phyloP scores from a whole-genome alignment of 768 basidiomycete species.

The Leccinum uliginosum region DNA sequence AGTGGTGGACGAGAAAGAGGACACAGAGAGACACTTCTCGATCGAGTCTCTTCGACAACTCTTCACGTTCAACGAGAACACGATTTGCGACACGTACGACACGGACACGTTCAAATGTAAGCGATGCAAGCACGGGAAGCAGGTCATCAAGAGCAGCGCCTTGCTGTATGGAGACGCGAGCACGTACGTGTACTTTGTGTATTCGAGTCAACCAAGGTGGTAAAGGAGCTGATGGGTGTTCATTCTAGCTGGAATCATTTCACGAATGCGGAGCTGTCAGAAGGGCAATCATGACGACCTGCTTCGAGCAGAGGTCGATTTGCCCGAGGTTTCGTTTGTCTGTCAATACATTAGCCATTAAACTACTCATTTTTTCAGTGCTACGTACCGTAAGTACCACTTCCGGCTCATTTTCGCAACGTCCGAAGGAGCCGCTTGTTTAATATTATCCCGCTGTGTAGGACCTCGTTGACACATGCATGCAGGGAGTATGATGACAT shows the following conservation, averaged over 20 bases:
- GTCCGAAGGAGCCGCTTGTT: too few relatives aligned
- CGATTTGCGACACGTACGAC: constrained; percentile 91
- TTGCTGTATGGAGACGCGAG: constrained; percentile 96
- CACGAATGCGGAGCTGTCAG: constrained; percentile 80
- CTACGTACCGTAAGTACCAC: too few relatives aligned
- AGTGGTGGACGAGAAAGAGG: constrained; percentile 97
- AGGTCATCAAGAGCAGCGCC: constrained; percentile 76
- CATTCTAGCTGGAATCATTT: constrained; percentile 91
- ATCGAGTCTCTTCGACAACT: constrained; percentile 82
- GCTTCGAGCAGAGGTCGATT: constrained; percentile 80
- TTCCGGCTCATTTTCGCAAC: too few relatives aligned
- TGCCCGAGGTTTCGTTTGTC: constrained; percentile 85
- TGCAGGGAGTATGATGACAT: too few relatives aligned
- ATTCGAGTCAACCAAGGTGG: neutral
- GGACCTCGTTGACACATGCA: too few relatives aligned
- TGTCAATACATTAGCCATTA: constrained; percentile 96
- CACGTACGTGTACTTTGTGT: constrained; percentile 60
- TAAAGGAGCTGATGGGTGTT: neutral
- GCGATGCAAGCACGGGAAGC: constrained; percentile 82
- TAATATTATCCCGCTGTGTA: too few relatives aligned
- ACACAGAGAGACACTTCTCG: constrained; percentile 93
- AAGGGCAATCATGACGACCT: constrained; percentile 94
- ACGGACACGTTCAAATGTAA: constrained; percentile 98
- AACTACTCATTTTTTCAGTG: too few relatives aligned
- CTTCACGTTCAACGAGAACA: constrained; percentile 85